Conservation (phyloP, 108 stramenopile genomes). For the Heterococcus sp. region DNA sequence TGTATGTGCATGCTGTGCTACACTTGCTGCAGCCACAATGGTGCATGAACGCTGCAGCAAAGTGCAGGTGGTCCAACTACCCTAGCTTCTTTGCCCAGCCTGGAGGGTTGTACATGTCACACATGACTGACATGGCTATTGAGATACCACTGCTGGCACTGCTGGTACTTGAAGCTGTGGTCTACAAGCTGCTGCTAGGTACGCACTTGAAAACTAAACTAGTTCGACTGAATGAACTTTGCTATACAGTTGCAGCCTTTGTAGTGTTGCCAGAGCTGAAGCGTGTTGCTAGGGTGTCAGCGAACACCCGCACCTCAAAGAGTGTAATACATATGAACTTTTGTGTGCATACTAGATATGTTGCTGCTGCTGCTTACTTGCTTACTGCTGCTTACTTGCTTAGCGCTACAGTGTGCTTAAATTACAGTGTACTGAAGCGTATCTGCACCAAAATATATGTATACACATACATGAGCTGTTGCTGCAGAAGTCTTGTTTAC, state of each 20-base stretch:
- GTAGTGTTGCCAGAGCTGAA: too few species aligned
- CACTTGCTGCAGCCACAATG: constrained; percentile 1
- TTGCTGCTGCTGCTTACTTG: too few species aligned
- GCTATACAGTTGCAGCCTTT: too few species aligned
- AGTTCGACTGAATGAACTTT: neutral
- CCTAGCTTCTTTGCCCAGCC: neutral
- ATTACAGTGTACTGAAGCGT: neutral
- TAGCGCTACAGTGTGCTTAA: neutral
- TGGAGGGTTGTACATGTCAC: neutral
- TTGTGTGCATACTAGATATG: neutral
- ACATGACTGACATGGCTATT: neutral
- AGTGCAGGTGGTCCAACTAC: neutral
- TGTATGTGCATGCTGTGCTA: too few species aligned
- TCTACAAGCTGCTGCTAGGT: neutral
- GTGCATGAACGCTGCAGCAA: neutral
- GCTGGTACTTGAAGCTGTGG: neutral
- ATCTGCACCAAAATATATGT: neutral
- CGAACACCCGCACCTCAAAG: neutral
- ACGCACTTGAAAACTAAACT: neutral
- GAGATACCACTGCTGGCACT: neutral
- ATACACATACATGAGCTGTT: neutral
- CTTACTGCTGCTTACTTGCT: neutral
- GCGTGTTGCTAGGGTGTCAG: too few species aligned
- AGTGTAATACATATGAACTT: neutral
- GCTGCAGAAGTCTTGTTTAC: neutral